phyloP scores from a whole-genome alignment of 257 asterid species.

The Leonotis leonurus region DNA sequence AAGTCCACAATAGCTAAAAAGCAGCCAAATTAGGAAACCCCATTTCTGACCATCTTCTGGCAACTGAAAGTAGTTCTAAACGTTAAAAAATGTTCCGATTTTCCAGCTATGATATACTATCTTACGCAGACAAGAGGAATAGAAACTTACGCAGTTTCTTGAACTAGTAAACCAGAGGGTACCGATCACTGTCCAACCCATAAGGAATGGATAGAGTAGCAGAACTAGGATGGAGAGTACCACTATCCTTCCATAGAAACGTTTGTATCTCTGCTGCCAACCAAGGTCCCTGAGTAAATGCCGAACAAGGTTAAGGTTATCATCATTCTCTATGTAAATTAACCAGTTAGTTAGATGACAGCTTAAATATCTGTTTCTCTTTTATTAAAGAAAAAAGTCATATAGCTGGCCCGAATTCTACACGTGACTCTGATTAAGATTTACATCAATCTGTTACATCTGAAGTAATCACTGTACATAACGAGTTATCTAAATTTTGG shows the following conservation, averaged over 20 bases:
- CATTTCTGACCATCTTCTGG: constrained; percentile 97
- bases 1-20: constrained; percentile 96
- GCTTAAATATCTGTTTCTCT: not conserved
- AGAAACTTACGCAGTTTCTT: constrained; percentile 59
- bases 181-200: constrained; percentile 79
- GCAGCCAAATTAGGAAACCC: constrained; percentile 97
- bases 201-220: constrained; percentile 82
- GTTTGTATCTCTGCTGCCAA: constrained; percentile 80
- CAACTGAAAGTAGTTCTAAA: constrained; percentile 40
- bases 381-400: not conserved
- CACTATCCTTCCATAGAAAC: constrained; percentile 75
- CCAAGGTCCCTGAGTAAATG: constrained; percentile 90
- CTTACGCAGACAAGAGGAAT: not conserved
- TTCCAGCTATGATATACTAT: constrained; percentile 4
- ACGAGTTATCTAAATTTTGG: not conserved
- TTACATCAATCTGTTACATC: not conserved
- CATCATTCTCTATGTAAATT: not conserved
- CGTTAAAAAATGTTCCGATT: constrained; percentile 12
- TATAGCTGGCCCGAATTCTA: not conserved
- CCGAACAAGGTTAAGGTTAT: not conserved
- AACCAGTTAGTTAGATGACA: not conserved
- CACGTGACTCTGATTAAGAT: not conserved
- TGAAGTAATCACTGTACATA: not conserved
- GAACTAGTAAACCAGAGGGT: constrained; percentile 86
- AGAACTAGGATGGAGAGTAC: constrained; percentile 72